Percentiles rank a stretch among this genome's conserved stretches.
Conservation (phyloP, 805 yeast genomes). For the Candida rishiriensis region DNA sequence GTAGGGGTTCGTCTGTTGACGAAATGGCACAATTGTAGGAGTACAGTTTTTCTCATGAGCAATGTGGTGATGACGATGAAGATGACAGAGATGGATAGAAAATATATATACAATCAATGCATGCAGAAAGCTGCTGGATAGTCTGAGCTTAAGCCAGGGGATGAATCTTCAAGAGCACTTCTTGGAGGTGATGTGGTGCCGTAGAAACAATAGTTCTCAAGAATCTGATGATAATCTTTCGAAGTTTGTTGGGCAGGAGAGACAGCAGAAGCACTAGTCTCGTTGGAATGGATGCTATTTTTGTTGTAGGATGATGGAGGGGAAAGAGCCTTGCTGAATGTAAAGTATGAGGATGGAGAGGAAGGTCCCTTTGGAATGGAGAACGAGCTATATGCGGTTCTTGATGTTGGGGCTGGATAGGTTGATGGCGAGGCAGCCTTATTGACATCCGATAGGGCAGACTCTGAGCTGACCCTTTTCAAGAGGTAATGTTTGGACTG, state of each 20-base stretch:
- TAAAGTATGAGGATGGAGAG: not conserved
- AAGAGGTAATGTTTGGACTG: conserved; percentile 23
- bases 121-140: too few relatives aligned
- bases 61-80: too few relatives aligned
- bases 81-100: too few relatives aligned
- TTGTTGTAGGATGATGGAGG: not conserved
- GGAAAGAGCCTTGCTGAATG: not conserved
- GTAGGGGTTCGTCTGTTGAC: too few relatives aligned
- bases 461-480: conserved; percentile 29
- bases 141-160: not conserved
- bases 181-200: not conserved
- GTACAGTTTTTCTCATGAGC: too few relatives aligned
- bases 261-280: conserved; percentile 1
- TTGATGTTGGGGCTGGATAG: conserved; percentile 6
- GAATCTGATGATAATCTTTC: conserved; percentile 8
- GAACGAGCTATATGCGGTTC: conserved; percentile 5
- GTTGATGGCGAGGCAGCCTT: conserved; percentile 9
- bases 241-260: not conserved
- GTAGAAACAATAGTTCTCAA: conserved; percentile 7
- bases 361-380: not conserved
- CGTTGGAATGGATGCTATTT: conserved; percentile 1
- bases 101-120: too few relatives aligned
- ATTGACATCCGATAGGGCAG: conserved; percentile 20
- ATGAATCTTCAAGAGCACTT: not conserved
- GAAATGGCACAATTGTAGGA: too few relatives aligned